Percentiles rank a stretch among this genome's conserved stretches.
Evolutionary conservation across 805 yeast species (phyloP).

Genomic region (Blastobotrys terrestris): DNA sequence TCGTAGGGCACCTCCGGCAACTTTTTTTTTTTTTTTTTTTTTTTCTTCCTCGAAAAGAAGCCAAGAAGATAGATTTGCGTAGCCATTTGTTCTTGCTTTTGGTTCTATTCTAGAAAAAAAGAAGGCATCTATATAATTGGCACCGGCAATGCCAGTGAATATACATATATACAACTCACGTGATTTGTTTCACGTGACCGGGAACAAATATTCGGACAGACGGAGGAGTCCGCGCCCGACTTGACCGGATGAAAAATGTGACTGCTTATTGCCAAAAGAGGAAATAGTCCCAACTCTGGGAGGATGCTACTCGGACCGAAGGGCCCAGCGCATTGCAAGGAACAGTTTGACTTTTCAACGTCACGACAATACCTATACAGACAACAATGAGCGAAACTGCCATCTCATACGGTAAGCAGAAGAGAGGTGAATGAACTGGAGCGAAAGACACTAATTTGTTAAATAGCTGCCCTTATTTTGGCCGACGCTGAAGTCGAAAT

Average conservation of each 20-base stretch:
- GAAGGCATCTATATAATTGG: background rate
- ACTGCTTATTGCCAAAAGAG: background rate
- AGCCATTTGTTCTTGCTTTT: too few species aligned
- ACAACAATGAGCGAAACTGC: slow-evolving; percentile 53
- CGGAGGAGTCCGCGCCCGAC: background rate
- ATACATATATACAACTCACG: too few species aligned
- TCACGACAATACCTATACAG: slow-evolving; percentile 7
- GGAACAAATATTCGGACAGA: too few species aligned
- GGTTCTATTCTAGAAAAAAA: background rate
- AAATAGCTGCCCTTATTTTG: slow-evolving; percentile 84
- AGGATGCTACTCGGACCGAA: background rate
- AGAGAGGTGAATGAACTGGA: too few species aligned
- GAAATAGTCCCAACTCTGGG: background rate
- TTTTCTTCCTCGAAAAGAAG: background rate
- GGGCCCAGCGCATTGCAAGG: background rate
- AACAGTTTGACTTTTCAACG: background rate
- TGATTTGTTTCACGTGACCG: background rate
- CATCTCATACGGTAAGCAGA: slow-evolving; percentile 60
- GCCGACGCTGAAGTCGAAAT: slow-evolving; percentile 96
- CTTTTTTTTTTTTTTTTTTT: too few species aligned
- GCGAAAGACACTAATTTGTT: too few species aligned
- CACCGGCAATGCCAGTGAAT: too few species aligned
- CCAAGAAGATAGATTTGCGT: too few species aligned
- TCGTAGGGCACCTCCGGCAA: too few species aligned
- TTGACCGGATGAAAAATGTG: background rate